Evolutionary conservation across 2,329 filamentous ascomycete genomes (phyloP).

Genomic region (Fusarium fracticaudum): DNA sequence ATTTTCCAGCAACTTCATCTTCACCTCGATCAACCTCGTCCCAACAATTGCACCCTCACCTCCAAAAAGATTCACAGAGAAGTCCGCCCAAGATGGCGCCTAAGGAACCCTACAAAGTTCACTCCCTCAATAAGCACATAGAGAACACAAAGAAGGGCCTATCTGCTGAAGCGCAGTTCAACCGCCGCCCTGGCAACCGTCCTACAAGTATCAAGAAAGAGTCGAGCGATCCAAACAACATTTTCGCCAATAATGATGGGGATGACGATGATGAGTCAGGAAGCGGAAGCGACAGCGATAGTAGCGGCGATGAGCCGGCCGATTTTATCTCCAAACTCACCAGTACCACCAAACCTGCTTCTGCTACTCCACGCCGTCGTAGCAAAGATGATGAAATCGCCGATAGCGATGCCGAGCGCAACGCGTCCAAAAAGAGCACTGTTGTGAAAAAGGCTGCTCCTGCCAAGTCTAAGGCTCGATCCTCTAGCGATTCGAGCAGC

Average conservation of each 20-base stretch:
- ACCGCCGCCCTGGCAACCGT: conserved; percentile 42
- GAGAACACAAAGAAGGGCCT: conserved; percentile 51
- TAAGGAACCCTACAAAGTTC: conserved; percentile 49
- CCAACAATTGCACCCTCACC: conserved; percentile 37
- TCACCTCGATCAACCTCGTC: conserved; percentile 28
- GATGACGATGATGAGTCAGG: conserved; percentile 45
- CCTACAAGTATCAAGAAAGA: conserved; percentile 47
- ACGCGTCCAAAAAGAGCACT: conserved; percentile 40
- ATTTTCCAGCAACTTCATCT: conserved; percentile 33
- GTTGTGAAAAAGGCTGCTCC: conserved; percentile 21
- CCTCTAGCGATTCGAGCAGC: conserved; percentile 40
- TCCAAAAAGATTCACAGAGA: conserved; percentile 14
- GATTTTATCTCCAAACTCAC: conserved; percentile 49
- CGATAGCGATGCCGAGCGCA: conserved; percentile 54
- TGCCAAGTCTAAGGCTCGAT: conserved; percentile 30
- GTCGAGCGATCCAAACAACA: conserved; percentile 36
- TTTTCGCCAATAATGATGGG: conserved; percentile 47
- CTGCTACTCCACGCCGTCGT: conserved; percentile 35
- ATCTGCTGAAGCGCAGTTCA: conserved; percentile 47
- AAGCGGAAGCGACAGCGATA: conserved; percentile 43
- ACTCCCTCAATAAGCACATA: conserved; percentile 52
- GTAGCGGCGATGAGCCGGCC: conserved; percentile 29
- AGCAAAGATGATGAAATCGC: conserved; percentile 53
- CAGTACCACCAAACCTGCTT: conserved; percentile 27
- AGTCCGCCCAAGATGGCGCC: conserved; percentile 48